These are phyloP conservation scores for Xanthoconium separans DNA, from an alignment of 1,284 basidiomycete genomes.

Conservation along the genomic window DNA sequence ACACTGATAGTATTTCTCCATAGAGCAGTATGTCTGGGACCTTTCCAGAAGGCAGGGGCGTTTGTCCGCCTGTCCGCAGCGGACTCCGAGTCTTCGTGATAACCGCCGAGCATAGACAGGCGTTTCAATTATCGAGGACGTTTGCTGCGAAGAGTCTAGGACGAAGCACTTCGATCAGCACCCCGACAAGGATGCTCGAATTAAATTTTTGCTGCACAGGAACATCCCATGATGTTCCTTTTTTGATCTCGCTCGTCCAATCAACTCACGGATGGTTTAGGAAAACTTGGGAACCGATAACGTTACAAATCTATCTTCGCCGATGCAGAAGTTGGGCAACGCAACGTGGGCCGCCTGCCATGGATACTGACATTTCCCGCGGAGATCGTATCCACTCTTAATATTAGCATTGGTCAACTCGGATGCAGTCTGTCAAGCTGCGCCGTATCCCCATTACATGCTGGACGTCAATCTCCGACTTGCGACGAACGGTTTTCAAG, in stretches of 20 bases:
- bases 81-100: slow-evolving; percentile 1
- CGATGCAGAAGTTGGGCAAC: slow-evolving; percentile 16
- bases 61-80: slow-evolving; percentile 7
- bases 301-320: slow-evolving; percentile 19
- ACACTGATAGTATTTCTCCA: slow-evolving; percentile 3
- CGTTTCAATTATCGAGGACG: slow-evolving; percentile 12
- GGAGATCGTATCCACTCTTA: slow-evolving; percentile 24
- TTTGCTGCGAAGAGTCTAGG: neutral
- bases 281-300: slow-evolving; percentile 17
- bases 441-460: slow-evolving; percentile 25
- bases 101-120: slow-evolving; percentile 1
- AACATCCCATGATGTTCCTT: slow-evolving; percentile 14
- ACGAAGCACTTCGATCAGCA: slow-evolving; percentile 9
- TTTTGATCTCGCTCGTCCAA: slow-evolving; percentile 11
- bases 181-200: slow-evolving; percentile 11
- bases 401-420: slow-evolving; percentile 5
- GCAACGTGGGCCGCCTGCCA: slow-evolving; percentile 31
- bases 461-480: slow-evolving; percentile 24
- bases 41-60: neutral
- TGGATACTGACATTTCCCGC: slow-evolving; percentile 32
- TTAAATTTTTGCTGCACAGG: slow-evolving; percentile 1
- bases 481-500: slow-evolving; percentile 7
- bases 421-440: slow-evolving; percentile 15
- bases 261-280: slow-evolving; percentile 13
- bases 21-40: slow-evolving; percentile 6